A percentile compares a stretch with the other conserved stretches of the same genome.
Evolutionary conservation across 1,139 yeast genomes (phyloP).

Genomic region (Candida smagusa): DNA sequence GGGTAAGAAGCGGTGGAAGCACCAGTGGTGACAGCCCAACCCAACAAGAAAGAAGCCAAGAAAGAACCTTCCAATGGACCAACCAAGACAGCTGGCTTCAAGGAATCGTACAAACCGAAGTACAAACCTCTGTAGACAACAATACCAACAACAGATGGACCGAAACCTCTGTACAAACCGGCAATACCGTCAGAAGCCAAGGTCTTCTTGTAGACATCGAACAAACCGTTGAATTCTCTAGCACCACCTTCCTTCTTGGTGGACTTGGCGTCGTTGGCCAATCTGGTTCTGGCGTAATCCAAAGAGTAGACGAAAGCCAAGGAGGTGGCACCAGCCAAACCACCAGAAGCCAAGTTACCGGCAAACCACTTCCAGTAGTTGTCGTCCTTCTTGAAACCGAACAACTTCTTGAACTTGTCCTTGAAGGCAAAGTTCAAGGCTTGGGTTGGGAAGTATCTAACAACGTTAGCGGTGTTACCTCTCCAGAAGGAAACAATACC

Average conservation of each 20-base stretch:
- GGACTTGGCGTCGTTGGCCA: conserved; percentile 55
- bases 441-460: conserved; percentile 57
- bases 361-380: conserved; percentile 51
- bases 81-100: conserved; percentile 52
- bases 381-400: conserved; percentile 52
- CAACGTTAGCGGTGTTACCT: conserved; percentile 56
- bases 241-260: conserved; percentile 46
- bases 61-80: conserved; percentile 56
- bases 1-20: conserved; percentile 56
- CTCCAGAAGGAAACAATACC: conserved; percentile 53
- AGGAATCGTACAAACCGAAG: conserved; percentile 54
- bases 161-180: conserved; percentile 58
- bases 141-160: conserved; percentile 53
- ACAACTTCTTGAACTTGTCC: conserved; percentile 50
- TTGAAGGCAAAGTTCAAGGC: conserved; percentile 54
- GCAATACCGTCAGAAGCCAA: conserved; percentile 55
- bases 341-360: conserved; percentile 58
- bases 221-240: conserved; percentile 53
- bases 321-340: conserved; percentile 55
- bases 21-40: conserved; percentile 56
- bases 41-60: conserved; percentile 53
- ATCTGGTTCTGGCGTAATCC: conserved; percentile 56
- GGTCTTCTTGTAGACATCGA: conserved; percentile 53
- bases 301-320: conserved; percentile 54
- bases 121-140: conserved; percentile 56